A percentile compares a stretch with the other conserved stretches of the same genome.
Conservation (phyloP, 2,329 filamentous ascomycete species). For the Aspergillus transmontanensis region DNA sequence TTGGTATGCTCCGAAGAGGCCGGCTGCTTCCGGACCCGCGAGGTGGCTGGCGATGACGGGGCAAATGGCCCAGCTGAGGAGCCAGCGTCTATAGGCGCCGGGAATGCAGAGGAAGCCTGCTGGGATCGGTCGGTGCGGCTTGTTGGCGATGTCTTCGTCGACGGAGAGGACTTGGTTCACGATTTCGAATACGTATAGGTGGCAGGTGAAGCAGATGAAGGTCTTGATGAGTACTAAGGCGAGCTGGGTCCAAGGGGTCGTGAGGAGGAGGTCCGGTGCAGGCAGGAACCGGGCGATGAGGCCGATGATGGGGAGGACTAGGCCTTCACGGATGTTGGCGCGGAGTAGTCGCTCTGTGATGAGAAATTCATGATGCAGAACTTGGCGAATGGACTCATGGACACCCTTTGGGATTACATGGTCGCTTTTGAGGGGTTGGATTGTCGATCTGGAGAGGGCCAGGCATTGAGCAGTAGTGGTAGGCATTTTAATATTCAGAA, state of each 20-base stretch:
- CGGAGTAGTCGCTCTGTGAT: conserved; percentile 5
- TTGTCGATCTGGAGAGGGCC: neutral
- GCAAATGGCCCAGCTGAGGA: conserved; percentile 4
- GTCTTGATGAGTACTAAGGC: conserved; percentile 1
- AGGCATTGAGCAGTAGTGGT: neutral
- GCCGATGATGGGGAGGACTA: conserved; percentile 5
- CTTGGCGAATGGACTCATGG: neutral
- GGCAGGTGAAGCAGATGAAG: conserved; percentile 3
- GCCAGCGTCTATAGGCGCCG: conserved; percentile 4
- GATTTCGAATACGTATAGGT: conserved; percentile 12
- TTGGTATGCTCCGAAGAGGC: conserved; percentile 7
- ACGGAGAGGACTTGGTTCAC: conserved; percentile 7
- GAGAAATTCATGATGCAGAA: conserved; percentile 1
- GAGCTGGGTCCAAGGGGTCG: neutral
- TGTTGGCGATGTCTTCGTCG: conserved; percentile 7
- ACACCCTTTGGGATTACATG: neutral
- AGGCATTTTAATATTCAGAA: neutral
- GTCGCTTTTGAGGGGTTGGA: neutral
- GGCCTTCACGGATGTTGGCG: conserved; percentile 5
- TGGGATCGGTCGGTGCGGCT: conserved; percentile 7
- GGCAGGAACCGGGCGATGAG: conserved; percentile 10
- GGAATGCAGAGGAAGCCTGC: conserved; percentile 1
- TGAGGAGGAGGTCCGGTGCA: conserved; percentile 1
- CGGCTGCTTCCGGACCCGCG: neutral
- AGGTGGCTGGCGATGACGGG: neutral